These are phyloP conservation scores for Leccinum sublutescens DNA, from an alignment of 768 basidiomycete species.

Conservation along the genomic window DNA sequence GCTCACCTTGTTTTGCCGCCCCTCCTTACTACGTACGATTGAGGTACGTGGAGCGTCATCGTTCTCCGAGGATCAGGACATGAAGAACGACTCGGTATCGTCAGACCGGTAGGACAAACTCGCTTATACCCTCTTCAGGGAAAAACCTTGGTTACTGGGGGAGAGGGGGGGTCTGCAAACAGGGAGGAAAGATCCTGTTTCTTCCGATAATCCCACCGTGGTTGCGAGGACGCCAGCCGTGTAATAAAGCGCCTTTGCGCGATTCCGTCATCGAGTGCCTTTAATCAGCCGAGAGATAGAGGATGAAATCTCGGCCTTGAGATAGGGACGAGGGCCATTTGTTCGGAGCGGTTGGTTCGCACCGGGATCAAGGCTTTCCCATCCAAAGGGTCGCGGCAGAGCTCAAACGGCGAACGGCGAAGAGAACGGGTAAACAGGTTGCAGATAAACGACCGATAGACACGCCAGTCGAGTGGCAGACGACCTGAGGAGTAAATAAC, in stretches of 20 bases:
- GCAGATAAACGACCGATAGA: not conserved
- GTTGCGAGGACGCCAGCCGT: conserved; percentile 10
- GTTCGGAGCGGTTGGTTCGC: conserved; percentile 12
- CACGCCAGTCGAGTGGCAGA: not conserved
- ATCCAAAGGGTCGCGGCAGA: conserved; percentile 20
- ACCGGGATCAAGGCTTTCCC: conserved; percentile 16
- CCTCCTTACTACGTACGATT: not conserved
- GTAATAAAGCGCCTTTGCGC: not conserved
- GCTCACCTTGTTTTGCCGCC: conserved; percentile 1
- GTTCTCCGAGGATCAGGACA: conserved; percentile 12
- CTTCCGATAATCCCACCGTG: conserved; percentile 5
- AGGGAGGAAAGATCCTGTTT: not conserved
- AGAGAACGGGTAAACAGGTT: not conserved
- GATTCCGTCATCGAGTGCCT: conserved; percentile 13
- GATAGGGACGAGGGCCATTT: not conserved
- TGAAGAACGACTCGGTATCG: not conserved
- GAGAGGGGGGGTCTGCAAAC: not conserved
- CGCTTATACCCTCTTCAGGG: not conserved
- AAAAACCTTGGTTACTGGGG: not conserved
- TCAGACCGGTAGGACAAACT: not conserved
- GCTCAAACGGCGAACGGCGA: not conserved
- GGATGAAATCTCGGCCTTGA: conserved; percentile 1
- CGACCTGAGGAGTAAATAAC: not conserved
- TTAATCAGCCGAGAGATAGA: not conserved
- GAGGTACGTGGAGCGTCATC: not conserved